A percentile compares a stretch with the other conserved stretches of the same genome.
These are phyloP conservation scores for Penicillium sp. DNA, from an alignment of 2,329 filamentous ascomycete genomes.

Conservation along the genomic window DNA sequence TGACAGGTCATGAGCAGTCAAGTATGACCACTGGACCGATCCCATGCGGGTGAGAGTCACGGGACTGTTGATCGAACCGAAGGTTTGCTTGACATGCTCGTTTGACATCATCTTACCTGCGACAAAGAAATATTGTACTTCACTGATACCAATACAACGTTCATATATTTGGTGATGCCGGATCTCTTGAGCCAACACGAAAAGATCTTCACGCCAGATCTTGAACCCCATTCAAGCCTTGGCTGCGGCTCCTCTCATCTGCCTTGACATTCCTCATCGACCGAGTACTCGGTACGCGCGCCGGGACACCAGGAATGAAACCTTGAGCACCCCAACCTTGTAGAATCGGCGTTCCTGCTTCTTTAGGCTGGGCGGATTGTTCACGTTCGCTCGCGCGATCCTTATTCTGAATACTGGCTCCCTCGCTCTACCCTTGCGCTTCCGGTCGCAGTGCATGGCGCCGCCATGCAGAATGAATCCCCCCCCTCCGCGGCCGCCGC, in stretches of 20 bases:
- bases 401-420: background rate
- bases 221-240: background rate
- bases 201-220: background rate
- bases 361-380: background rate
- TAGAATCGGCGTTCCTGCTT: background rate
- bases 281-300: background rate
- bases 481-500: conserved; percentile 3
- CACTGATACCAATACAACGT: background rate
- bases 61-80: conserved; percentile 15
- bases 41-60: conserved; percentile 13
- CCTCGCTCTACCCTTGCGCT: background rate
- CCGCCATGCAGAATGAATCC: conserved; percentile 22
- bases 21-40: background rate
- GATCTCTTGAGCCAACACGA: background rate
- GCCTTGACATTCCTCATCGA: conserved; percentile 9
- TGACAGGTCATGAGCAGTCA: background rate
- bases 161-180: background rate
- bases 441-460: background rate
- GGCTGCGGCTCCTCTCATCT: background rate
- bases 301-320: background rate
- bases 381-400: background rate
- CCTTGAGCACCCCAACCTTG: background rate
- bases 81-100: conserved; percentile 4
- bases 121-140: background rate
- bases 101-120: conserved; percentile 18